A percentile compares a stretch with the other conserved stretches of the same genome.
These are phyloP conservation scores for Boletus sp. DNA, from an alignment of 768 basidiomycete species.

Conservation along the genomic window DNA sequence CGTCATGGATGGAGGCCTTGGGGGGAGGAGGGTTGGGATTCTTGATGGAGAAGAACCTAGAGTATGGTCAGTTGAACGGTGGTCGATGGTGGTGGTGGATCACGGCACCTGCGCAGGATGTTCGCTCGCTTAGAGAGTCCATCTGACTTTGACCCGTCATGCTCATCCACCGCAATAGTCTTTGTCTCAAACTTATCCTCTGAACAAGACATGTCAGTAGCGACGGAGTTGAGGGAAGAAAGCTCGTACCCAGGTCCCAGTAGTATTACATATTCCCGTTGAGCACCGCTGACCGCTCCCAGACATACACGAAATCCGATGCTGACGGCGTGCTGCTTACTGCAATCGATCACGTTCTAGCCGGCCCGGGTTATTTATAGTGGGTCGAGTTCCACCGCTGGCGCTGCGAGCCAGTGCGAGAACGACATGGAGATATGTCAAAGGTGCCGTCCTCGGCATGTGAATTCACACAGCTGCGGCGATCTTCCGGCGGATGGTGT, in stretches of 20 bases:
- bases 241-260: not conserved
- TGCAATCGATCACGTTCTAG: no score
- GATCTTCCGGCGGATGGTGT: no score
- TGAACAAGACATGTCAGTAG: conserved; percentile 3
- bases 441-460: no score
- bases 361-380: no score
- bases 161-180: not conserved
- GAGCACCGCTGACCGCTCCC: no score
- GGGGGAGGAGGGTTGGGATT: conserved; percentile 38
- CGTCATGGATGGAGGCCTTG: conserved; percentile 55
- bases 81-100: not conserved
- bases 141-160: not conserved
- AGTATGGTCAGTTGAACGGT: not conserved
- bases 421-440: no score
- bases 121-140: not conserved
- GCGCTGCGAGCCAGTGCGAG: no score
- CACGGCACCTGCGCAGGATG: conserved; percentile 2
- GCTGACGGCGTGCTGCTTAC: not conserved
- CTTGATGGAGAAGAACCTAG: conserved; percentile 15
- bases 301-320: no score
- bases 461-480: no score
- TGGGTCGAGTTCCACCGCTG: no score
- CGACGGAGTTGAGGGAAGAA: not conserved
- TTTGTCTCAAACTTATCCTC: not conserved
- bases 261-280: not conserved